A percentile compares a stretch with the other conserved stretches of the same genome.
phyloP scores from a whole-genome alignment of 1,139 yeast species.

The Hanseniaspora gamundiae region DNA sequence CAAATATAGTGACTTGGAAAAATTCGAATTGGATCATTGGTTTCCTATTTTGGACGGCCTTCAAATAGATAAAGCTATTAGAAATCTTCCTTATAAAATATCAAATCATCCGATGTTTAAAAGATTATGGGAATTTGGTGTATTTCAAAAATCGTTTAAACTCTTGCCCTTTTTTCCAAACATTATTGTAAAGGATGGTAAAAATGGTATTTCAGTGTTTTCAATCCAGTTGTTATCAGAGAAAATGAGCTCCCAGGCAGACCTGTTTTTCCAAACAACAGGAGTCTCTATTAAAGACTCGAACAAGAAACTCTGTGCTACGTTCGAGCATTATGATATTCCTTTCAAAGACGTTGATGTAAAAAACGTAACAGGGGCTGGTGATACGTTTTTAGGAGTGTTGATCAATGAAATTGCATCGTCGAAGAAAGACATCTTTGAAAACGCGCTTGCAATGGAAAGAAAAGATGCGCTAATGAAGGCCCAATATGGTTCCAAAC shows the following conservation, averaged over 20 bases:
- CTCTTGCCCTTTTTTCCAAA: constrained; percentile 64
- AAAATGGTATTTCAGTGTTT: constrained; percentile 46
- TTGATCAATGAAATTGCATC: constrained; percentile 24
- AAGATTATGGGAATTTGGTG: constrained; percentile 32
- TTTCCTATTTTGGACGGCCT: constrained; percentile 59
- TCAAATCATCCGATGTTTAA: constrained; percentile 18
- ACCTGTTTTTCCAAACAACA: not conserved
- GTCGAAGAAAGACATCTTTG: constrained; percentile 16
- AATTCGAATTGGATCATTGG: constrained; percentile 59
- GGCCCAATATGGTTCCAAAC: constrained; percentile 38
- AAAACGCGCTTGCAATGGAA: constrained; percentile 30
- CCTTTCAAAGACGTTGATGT: constrained; percentile 31
- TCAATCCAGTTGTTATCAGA: constrained; percentile 5
- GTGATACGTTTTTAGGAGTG: constrained; percentile 57
- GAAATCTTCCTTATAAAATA: constrained; percentile 28
- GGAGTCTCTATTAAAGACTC: constrained; percentile 8
- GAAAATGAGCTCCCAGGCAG: constrained; percentile 1
- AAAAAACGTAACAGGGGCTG: constrained; percentile 57
- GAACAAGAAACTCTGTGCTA: constrained; percentile 33
- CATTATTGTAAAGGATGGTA: constrained; percentile 55
- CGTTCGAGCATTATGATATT: constrained; percentile 50
- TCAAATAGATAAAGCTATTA: constrained; percentile 37
- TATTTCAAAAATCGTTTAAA: constrained; percentile 57
- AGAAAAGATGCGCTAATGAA: constrained; percentile 25
- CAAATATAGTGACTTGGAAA: constrained; percentile 35